These are phyloP conservation scores for Paramecium primaurelia DNA, from an alignment of 73 alveolate species.

Conservation along the genomic window DNA sequence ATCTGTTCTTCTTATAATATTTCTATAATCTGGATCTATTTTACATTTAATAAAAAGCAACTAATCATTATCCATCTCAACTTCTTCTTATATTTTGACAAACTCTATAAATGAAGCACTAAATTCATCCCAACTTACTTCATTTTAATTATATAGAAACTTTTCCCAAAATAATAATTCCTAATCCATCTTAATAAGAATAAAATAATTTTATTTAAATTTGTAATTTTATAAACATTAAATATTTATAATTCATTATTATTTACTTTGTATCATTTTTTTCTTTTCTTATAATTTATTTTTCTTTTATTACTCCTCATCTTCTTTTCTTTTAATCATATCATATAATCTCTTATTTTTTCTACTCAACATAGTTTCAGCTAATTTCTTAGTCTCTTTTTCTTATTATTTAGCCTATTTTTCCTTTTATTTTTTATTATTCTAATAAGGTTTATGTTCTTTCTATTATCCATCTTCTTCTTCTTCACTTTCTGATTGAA, in stretches of 20 bases:
- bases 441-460: background rate
- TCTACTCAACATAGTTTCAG: conserved; percentile 51
- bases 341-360: conserved; percentile 56
- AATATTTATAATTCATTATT: background rate
- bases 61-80: background rate
- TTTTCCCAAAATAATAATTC: conserved; percentile 32
- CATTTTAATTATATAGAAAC: background rate
- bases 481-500: conserved; percentile 37
- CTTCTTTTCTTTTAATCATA: conserved; percentile 45
- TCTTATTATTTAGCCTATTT: background rate
- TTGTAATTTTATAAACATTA: background rate
- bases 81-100: background rate
- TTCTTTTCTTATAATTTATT: conserved; percentile 45
- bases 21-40: conserved; percentile 45
- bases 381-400: conserved; percentile 50
- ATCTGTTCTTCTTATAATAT: background rate
- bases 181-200: background rate
- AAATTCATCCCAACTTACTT: conserved; percentile 43
- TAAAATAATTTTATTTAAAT: background rate
- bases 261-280: background rate
- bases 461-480: conserved; percentile 13
- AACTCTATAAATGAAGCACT: background rate
- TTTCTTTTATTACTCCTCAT: conserved; percentile 23
- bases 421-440: background rate
- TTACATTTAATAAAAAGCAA: background rate